Base-by-base conservation (phyloP, 192 early-diverging fungal genomes). In the Rhizophagus sp. region DNA sequence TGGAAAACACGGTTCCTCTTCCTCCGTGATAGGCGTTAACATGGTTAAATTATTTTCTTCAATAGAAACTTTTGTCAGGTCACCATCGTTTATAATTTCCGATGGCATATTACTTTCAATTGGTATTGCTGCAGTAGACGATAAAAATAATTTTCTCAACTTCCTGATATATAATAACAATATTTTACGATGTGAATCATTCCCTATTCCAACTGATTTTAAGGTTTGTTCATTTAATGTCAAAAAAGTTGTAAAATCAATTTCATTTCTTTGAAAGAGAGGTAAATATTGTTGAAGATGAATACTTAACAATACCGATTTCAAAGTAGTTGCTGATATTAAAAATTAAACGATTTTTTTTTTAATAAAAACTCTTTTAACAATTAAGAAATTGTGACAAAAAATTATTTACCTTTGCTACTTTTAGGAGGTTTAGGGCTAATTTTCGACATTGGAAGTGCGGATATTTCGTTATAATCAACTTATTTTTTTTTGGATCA, bases 281-380 rank as follows among this genome's bases (percentile, higher is more conserved):
- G 70, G 41, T 47, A 47, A 49, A 72, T 72, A 72, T 72, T 72
- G 36, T 72, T 47, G 70, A 72, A 47, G 70, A 2, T 72, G 67
- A 36, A 69, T 22, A 41, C 41, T 12, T 19, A 33, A 36, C 11
- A 69, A 69, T 27, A 27, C 50, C 13, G 50, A 57, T 57, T 57
- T 57, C 22, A 57, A 47, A 12, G 44, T 57, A 57, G 13, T 57
- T 22, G 17, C 50, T 57, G 10, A 57, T 52, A 4, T 57, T 15
- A 15, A 57, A 9, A 15, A 19, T 36, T 0, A 36, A 36, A 36
- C 34, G 34, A 36, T 3, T 4, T 36, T 36, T 4, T 36, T 36
- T 36, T 36, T 36, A 36, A 36, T 36, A 36, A 30, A 30, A 30
- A 30, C 30, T 30, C 30, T 30, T 30, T 30, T 30, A 30, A 30